Base-by-base conservation (phyloP, 768 basidiomycete species). In the Sarcodon sp. region DNA sequence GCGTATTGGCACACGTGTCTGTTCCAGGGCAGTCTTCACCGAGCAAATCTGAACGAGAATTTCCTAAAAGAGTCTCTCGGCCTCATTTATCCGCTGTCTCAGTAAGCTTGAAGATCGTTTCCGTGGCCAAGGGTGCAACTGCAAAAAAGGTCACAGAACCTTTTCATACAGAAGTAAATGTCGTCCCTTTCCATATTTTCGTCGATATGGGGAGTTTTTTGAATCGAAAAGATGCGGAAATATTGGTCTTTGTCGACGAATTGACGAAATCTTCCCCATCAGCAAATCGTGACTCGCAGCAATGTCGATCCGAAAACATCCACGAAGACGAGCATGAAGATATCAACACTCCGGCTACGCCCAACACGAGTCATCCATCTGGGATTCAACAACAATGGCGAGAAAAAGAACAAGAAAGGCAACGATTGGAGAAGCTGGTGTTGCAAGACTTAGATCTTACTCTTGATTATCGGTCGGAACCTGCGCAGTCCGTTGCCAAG, bases 131-230 rank as follows among this genome's bases (percentile, higher is more conserved):
- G 44, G 47, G 27, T 54, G 46, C 31, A 47, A 32, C 35, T 47
- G 33, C 21, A 45, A 44, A 45, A 16, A 38, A 33, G 46, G 51
- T 50, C n/a, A 49, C 54, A 16, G 46, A 34, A 31, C 47, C 11
- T 36, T 39, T 61, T 35, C 57, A 66, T 4, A 45, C 78, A 33
- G 66, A 72, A 31, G 56, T 77, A n/a, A 57, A 59, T n/a, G 44
- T 76, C 7, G 66, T 67, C 8, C 83, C 90, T 8, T 55, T 93
- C 8, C 89, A 91, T 56, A 37, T 85, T n/a, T 87, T 89, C 57
- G 46, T 87, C 27, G 88, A 93, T 59, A 64, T 88, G 43, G 72
- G 39, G 27, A 13, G 63, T 33, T 59, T 66, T 47, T 53, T 69
- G 15, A 53, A 76, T 45, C 57, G 66, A 50, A 54, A 64, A 54